Evolutionary conservation across 2,329 filamentous ascomycete species (phyloP), one percentile per base, ranked within the genome.

Genomic region (Coleophoma cylindrospora): DNA sequence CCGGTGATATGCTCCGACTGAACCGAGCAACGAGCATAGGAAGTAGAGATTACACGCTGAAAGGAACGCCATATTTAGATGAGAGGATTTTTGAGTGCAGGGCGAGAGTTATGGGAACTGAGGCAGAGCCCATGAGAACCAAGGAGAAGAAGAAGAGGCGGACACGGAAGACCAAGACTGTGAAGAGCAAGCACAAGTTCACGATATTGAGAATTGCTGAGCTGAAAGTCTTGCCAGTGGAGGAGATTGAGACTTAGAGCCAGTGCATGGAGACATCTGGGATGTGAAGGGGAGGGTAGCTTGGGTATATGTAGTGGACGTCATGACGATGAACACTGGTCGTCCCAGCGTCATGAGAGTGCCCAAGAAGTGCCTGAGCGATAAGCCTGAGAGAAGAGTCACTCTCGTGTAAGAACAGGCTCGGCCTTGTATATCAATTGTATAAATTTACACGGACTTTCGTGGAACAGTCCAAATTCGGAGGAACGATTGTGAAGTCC

Each of bases 151-250:
- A 80, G 61, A 91, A 91, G 80, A 73, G 83, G 74, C 87, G 82
- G 63, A 86, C 86, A 68, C 74, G 89, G 64, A 78, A 86, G 65
- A 78, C 81, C 45, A 89, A 84, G 74, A 82, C 79, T 52, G 86
- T 94, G 10, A 86, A 79, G 73, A 96, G 90, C 75, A 96, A 99
- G 79, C 89, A 95, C 66, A 79, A 81, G 63, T 96, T 87, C 69
- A 99, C 94, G 3, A 81, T 96, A 19, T 65, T 99, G 69, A 79
- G 84, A 64, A 87, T 99, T 56, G 86, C 87, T 65, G 89, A 97
- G 70, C 66, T 97, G 55, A 85, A 55, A 45, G 49, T 67, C 27
- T 74, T 75, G 57, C 64, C 60, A 19, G 54, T 67, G 45, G 71
- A 71, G 45, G 70, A 74, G 46, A 62, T 74, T 47, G 68, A 70